Evolutionary conservation across 169 alveolate genomes (phyloP), one percentile per base, ranked within the genome.

Genomic region (Cryptosporidium parvum): DNA sequence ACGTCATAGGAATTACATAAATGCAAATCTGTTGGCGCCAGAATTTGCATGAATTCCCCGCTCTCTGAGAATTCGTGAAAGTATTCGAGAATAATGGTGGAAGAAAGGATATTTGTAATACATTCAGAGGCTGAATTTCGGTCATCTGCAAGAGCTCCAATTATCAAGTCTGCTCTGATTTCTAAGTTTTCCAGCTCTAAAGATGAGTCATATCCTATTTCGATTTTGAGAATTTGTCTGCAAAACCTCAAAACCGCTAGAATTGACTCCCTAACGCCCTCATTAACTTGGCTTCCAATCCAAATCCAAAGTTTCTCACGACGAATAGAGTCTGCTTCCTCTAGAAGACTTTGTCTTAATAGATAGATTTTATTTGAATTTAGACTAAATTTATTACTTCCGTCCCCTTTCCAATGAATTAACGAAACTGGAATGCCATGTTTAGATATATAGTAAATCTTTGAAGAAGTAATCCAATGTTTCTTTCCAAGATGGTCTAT

Each of bases 261-360:
- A 29, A 80, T 80, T 10, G 80, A 80, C 9, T 45, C 68, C 65
- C 75, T 37, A 16, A 39, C 26, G 0, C 45, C 67, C n/a, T 80
- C 73, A 0, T 80, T 65, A 5, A 29, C 52, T 37, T 62, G 73
- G 23, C 80, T 62, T 8, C 89, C 89, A 16, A 80, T 65, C 89
- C 89, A 80, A 39, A 80, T 80, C 89, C 89, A 80, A 14, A 80
- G 56, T 10, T 33, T 59, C 59, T 80, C 89, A 9, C 73, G 61
- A 5, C 52, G 73, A 62, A 18, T 23, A 6, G 33, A 42, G 5
- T 26, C 42, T 26, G 35, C 37, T n/a, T 26, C 56, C 14, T 62
- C 75, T 8, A 80, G n/a, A 26, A 80, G 70, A 3, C 70, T 80
- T 53, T 80, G 89, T 37, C 89, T 59, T 29, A 80, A 26, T 2